Evolutionary conservation across 768 basidiomycete genomes (phyloP).

Genomic region (Xerocomus spinulosus): DNA sequence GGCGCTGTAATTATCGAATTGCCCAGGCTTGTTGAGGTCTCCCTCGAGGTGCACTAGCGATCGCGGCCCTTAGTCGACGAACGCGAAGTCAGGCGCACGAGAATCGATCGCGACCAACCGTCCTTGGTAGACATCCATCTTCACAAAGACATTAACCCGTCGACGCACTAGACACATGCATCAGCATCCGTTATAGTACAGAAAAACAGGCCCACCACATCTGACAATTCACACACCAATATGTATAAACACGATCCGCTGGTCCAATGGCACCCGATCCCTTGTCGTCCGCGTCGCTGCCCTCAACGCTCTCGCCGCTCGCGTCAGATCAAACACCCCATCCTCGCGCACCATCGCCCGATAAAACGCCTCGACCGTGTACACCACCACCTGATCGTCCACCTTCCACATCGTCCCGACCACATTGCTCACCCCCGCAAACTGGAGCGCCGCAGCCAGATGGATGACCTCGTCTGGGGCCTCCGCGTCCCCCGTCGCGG

Average conservation of each 20-base stretch:
- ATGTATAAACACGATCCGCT: constrained; percentile 22
- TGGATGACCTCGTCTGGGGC: constrained; percentile 29
- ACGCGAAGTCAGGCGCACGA: too few relatives aligned
- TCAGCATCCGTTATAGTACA: too few relatives aligned
- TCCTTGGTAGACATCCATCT: too few relatives aligned
- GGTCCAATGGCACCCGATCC: constrained; percentile 17
- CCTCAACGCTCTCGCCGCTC: constrained; percentile 15
- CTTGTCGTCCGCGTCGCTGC: constrained; percentile 7
- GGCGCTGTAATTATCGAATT: too few relatives aligned
- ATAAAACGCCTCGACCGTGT: constrained; percentile 19
- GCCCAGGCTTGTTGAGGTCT: too few relatives aligned
- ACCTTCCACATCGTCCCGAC: constrained; percentile 32
- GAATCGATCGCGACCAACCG: too few relatives aligned
- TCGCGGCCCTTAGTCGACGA: too few relatives aligned
- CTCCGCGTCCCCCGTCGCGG: constrained; percentile 21
- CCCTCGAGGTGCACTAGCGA: too few relatives aligned
- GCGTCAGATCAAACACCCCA: constrained; percentile 15
- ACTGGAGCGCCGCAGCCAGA: constrained; percentile 29
- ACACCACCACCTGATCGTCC: constrained; percentile 12
- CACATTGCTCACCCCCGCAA: constrained; percentile 25
- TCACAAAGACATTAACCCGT: too few relatives aligned
- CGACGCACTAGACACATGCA: too few relatives aligned
- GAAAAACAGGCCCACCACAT: too few relatives aligned
- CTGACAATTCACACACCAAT: constrained; percentile 12
- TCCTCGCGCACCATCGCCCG: constrained; percentile 11